A percentile compares a stretch with the other conserved stretches of the same genome.
Conservation (phyloP, 2,329 filamentous ascomycete species). For the Fusarium citri region DNA sequence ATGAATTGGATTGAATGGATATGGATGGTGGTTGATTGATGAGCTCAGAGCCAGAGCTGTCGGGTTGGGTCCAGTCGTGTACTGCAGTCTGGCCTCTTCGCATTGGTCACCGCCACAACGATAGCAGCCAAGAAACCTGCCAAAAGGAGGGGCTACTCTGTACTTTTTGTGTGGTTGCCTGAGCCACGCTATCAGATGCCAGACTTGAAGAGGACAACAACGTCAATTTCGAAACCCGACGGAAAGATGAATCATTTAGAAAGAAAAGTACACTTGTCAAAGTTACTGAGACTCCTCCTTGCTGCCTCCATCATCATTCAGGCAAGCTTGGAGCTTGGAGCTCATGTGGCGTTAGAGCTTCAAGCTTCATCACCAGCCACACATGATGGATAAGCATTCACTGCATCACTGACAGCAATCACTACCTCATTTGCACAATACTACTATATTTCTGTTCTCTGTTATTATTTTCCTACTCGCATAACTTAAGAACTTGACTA, state of each 20-base stretch:
- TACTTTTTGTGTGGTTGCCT: conserved; percentile 33
- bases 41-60: conserved; percentile 46
- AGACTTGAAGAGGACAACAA: conserved; percentile 29
- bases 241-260: conserved; percentile 4
- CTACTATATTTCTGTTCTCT: not conserved
- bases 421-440: not conserved
- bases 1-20: conserved; percentile 17
- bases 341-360: conserved; percentile 27
- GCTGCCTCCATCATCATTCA: not conserved
- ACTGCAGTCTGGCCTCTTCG: conserved; percentile 46
- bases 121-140: conserved; percentile 36
- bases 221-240: conserved; percentile 3
- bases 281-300: not conserved
- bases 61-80: conserved; percentile 18
- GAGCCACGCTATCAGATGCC: conserved; percentile 40
- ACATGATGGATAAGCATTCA: not conserved
- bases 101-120: conserved; percentile 46
- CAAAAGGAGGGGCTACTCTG: conserved; percentile 43
- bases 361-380: conserved; percentile 23
- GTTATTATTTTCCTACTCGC: not conserved
- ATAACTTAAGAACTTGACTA: not conserved
- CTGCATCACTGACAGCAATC: not conserved
- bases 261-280: not conserved
- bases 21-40: conserved; percentile 36
- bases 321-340: conserved; percentile 14